phyloP scores from a whole-genome alignment of 1,284 basidiomycete species.

The Trametes hirsuta region DNA sequence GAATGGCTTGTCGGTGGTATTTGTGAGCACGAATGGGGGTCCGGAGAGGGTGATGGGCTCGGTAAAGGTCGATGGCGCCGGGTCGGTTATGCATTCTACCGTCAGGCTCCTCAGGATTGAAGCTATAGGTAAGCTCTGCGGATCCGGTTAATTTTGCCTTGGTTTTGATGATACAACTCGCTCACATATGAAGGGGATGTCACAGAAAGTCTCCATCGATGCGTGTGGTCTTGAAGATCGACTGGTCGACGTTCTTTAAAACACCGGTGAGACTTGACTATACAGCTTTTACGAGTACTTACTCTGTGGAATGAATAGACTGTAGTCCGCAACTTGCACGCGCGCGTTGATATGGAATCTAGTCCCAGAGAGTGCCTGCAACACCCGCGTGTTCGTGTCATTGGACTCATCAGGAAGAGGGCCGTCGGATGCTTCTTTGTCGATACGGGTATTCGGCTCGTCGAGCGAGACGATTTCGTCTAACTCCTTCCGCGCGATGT shows the following conservation, averaged over 20 bases:
- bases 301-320: conserved; percentile 64
- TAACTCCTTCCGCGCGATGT: conserved; percentile 40
- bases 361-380: conserved; percentile 37
- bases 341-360: conserved; percentile 72
- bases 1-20: conserved; percentile 62
- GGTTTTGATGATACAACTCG: conserved; percentile 5
- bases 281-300: conserved; percentile 20
- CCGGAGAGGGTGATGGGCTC: conserved; percentile 41
- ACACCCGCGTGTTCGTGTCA: neutral
- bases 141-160: neutral
- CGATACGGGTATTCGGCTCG: neutral
- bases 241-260: conserved; percentile 45
- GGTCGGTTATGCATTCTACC: conserved; percentile 49
- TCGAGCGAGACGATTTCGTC: conserved; percentile 30
- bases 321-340: conserved; percentile 63
- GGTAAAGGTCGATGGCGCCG: conserved; percentile 39
- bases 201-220: conserved; percentile 73
- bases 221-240: conserved; percentile 48
- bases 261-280: neutral
- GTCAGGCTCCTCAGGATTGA: conserved; percentile 54
- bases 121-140: conserved; percentile 56
- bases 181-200: conserved; percentile 73
- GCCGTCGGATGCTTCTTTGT: neutral
- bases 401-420: neutral
- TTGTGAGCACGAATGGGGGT: conserved; percentile 62